Percentiles rank a stretch among this genome's conserved stretches.
phyloP scores from a whole-genome alignment of 257 asterid genomes.

The Jasminum sambac region DNA sequence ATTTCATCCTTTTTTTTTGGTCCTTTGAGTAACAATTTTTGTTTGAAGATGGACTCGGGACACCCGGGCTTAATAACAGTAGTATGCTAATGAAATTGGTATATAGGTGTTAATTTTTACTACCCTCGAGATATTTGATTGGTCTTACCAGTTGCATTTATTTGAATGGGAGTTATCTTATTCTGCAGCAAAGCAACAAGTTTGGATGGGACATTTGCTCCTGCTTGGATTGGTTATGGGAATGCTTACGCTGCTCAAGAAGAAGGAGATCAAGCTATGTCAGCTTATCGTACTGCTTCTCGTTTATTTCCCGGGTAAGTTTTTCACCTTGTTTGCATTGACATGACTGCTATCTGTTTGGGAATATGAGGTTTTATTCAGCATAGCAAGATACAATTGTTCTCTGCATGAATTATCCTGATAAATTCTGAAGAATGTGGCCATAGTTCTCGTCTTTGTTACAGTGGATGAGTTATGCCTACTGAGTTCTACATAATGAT shows the following conservation, averaged over 20 bases:
- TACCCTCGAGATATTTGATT: constrained; percentile 8
- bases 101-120: not conserved
- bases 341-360: constrained; percentile 12
- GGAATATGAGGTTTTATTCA: constrained; percentile 11
- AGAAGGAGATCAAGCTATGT: constrained; percentile 99
- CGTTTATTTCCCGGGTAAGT: constrained; percentile 97
- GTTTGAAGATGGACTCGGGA: not conserved
- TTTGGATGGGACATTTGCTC: constrained; percentile 94
- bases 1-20: not conserved
- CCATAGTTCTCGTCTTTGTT: not conserved
- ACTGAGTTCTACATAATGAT: constrained; percentile 3
- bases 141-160: constrained; percentile 12
- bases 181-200: constrained; percentile 90
- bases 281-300: constrained; percentile 98
- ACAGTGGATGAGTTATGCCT: not conserved
- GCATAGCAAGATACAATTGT: not conserved
- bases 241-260: constrained; percentile 95
- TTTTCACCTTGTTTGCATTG: constrained; percentile 20
- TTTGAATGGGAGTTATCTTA: constrained; percentile 18
- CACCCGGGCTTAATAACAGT: not conserved
- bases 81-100: not conserved
- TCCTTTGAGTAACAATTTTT: not conserved
- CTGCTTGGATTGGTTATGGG: constrained; percentile 96
- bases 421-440: not conserved
- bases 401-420: constrained; percentile 11